Conservation (phyloP, 129 eudicot genomes). For the Dittrichia graveolens region DNA sequence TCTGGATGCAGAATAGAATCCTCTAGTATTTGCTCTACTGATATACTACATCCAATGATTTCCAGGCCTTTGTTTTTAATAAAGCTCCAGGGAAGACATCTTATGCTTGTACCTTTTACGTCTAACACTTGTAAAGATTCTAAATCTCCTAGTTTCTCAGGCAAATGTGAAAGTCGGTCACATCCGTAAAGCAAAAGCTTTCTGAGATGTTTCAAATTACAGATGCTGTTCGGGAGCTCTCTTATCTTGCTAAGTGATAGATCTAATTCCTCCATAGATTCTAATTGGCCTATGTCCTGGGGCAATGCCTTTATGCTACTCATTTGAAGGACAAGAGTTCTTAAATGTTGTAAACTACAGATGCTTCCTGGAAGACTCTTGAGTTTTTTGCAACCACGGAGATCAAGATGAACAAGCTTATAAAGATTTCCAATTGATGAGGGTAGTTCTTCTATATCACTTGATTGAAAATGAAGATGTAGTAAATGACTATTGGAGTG, state of each 20-base stretch:
- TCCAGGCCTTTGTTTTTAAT: background rate
- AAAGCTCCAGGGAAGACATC: background rate
- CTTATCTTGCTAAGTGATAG: background rate
- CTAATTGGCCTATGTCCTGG: too few relatives aligned
- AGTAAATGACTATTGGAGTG: background rate
- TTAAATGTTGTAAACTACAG: constrained; percentile 21
- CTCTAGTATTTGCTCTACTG: too few relatives aligned
- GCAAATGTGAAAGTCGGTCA: background rate
- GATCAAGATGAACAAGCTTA: constrained; percentile 18
- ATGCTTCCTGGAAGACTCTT: constrained; percentile 20
- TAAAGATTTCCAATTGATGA: constrained; percentile 25
- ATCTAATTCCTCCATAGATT: background rate
- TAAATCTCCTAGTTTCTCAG: background rate
- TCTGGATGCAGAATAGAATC: too few relatives aligned
- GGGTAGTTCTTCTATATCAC: constrained; percentile 24
- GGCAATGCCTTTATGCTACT: background rate
- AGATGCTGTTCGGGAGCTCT: background rate
- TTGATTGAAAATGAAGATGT: background rate
- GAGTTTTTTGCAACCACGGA: background rate
- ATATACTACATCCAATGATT: background rate
- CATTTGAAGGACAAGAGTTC: background rate
- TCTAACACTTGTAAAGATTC: background rate
- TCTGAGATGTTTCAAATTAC: background rate
- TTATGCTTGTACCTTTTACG: background rate
- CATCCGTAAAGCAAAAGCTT: background rate